A percentile compares a stretch with the other conserved stretches of the same genome.
Evolutionary conservation across 2,329 filamentous ascomycete species (phyloP).

Genomic region (Pseudovirgaria hyperparasitica): DNA sequence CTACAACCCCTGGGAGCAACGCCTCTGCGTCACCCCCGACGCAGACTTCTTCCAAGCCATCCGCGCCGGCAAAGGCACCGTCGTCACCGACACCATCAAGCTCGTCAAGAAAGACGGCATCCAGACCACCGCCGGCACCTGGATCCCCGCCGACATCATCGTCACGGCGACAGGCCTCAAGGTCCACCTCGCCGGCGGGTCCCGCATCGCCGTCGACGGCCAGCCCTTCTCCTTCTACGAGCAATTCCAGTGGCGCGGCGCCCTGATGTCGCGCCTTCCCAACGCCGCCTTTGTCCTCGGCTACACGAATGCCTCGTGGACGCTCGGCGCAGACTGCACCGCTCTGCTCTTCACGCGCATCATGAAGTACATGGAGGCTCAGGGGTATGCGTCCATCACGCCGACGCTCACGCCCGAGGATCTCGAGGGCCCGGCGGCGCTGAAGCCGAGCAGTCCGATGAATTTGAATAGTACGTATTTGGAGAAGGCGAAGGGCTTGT

Average conservation of each 20-base stretch:
- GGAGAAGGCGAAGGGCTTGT: conserved; percentile 21
- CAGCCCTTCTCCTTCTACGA: conserved; percentile 29
- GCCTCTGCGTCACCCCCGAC: conserved; percentile 56
- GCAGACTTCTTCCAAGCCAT: conserved; percentile 46
- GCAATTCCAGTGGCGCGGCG: conserved; percentile 47
- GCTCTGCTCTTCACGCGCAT: conserved; percentile 38
- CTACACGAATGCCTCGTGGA: conserved; percentile 51
- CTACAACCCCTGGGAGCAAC: conserved; percentile 52
- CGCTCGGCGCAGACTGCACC: conserved; percentile 45
- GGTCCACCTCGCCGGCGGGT: conserved; percentile 41
- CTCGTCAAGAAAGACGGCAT: conserved; percentile 37
- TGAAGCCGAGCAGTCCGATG: conserved; percentile 29
- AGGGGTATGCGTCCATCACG: conserved; percentile 29
- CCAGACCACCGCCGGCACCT: conserved; percentile 31
- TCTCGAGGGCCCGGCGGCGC: conserved; percentile 21
- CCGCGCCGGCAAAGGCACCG: conserved; percentile 35
- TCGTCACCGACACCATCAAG: conserved; percentile 44
- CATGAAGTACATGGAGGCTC: conserved; percentile 36
- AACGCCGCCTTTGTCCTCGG: conserved; percentile 48
- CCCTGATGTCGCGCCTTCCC: conserved; percentile 51
- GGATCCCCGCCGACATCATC: conserved; percentile 47
- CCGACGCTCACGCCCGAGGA: conserved; percentile 34
- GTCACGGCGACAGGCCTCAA: conserved; percentile 53
- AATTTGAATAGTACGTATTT: conserved; percentile 40
- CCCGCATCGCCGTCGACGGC: conserved; percentile 40